phyloP scores from a whole-genome alignment of 2,329 filamentous ascomycete species.

The Calonectria pseudoturangicola region DNA sequence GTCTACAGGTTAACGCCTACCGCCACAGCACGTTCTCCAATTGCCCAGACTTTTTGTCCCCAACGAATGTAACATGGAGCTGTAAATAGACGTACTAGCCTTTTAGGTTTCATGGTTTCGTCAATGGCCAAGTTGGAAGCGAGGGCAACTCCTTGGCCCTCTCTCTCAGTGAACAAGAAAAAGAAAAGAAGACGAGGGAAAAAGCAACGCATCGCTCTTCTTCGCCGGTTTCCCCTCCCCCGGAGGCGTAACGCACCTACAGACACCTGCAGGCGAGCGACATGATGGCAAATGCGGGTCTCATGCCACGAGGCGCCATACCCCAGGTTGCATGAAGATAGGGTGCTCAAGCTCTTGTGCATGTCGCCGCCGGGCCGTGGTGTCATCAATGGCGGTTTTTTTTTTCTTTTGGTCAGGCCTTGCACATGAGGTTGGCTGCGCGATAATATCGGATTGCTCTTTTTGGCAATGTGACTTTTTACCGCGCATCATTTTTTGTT shows the following conservation, averaged over 20 bases:
- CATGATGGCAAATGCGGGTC: conserved; percentile 32
- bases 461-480: conserved; percentile 6
- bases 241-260: conserved; percentile 15
- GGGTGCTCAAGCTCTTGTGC: conserved; percentile 25
- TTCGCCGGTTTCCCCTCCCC: conserved; percentile 34
- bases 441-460: conserved; percentile 13
- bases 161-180: not conserved
- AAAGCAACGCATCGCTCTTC: not conserved
- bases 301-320: conserved; percentile 38
- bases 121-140: conserved; percentile 49
- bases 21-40: conserved; percentile 15
- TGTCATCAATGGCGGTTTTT: conserved; percentile 33
- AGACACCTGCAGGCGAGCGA: conserved; percentile 24
- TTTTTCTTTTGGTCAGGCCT: conserved; percentile 22
- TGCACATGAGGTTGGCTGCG: conserved; percentile 16
- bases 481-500: conserved; percentile 14
- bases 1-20: not conserved
- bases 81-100: conserved; percentile 34
- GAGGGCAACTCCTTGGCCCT: conserved; percentile 35
- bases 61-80: conserved; percentile 16
- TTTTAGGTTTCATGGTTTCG: conserved; percentile 47
- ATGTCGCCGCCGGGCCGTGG: conserved; percentile 32
- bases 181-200: not conserved
- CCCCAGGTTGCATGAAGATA: conserved; percentile 29
- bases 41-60: not conserved